Base-by-base conservation (phyloP, 2,329 filamentous ascomycete species). In the Blastomyces silverae region DNA sequence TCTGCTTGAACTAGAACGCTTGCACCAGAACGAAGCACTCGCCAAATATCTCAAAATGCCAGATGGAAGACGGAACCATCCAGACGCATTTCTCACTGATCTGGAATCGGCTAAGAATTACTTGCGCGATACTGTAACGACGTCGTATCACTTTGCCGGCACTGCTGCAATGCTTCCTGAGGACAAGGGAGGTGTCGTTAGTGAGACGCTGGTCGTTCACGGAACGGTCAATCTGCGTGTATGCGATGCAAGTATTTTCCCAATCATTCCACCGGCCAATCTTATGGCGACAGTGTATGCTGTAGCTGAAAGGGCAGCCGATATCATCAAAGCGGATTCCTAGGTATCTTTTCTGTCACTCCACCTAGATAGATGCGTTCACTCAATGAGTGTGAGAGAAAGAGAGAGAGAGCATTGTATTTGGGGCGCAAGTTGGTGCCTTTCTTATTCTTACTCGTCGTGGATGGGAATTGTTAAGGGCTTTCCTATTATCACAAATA, bases 91-190 rank as follows among this genome's bases (percentile, higher is more conserved):
- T 17, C 37, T 63, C 20, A 53, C 53, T 11, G 63, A 64, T 56
- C 1, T 42, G 28, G 58, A 44, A 11, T 48, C 31, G 22, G 22
- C 25, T 50, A 39, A 57, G 28, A 25, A 59, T 34, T 59, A 57
- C 59, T 42, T 20, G 39, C 67, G 22, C 11, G 42, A 17, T 22
- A n/a, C n/a, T 71, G 70, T 70, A 61, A 67, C 69, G 13, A 71
- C 74, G 1, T 71, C 73, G 58, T 74, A 69, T 65, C 74, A 77
- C 63, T 67, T 70, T 2, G 68, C 72, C 22, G 71, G 72, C 44
- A 75, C 73, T 1, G 66, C 70, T 37, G 70, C 73, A 6, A 76
- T 76, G 73, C 62, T 75, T 62, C 74, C 74, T 8, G 69, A 70
- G 50, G 69, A 72, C 6, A 50, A 70, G 25, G 73, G 74, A 34